Conservation (phyloP, 1,284 basidiomycete genomes). For the Pseudozyma tsukubaensis region DNA sequence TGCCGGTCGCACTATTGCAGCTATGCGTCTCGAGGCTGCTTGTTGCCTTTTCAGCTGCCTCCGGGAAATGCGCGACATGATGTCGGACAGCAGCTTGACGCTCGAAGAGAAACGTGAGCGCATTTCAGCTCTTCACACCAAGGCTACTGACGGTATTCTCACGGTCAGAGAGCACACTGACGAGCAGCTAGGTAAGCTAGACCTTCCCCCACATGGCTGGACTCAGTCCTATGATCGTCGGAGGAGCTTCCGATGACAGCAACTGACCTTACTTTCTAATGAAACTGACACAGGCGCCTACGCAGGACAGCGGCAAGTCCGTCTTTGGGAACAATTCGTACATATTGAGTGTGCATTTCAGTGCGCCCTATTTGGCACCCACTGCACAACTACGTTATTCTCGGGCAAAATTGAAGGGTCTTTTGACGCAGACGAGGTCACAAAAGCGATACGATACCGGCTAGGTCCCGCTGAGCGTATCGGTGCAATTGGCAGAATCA, state of each 20-base stretch:
- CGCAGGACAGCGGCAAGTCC: constrained; percentile 19
- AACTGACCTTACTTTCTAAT: constrained; percentile 1
- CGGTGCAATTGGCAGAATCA: constrained; percentile 1
- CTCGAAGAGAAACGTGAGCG: constrained; percentile 12
- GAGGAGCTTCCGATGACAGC: neutral
- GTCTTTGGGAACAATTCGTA: constrained; percentile 22
- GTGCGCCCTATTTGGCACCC: constrained; percentile 5
- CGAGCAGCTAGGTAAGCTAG: constrained; percentile 10
- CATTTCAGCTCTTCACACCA: neutral
- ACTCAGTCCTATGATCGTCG: neutral
- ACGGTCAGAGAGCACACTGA: constrained; percentile 9
- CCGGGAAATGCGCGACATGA: constrained; percentile 1
- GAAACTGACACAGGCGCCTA: neutral
- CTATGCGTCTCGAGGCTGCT: constrained; percentile 10
- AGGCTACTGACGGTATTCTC: constrained; percentile 1
- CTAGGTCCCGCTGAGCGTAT: neutral
- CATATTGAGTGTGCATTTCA: constrained; percentile 23
- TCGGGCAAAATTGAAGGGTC: constrained; percentile 11
- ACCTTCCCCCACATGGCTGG: too few species aligned
- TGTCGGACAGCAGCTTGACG: neutral
- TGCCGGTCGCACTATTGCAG: constrained; percentile 18
- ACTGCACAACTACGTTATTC: constrained; percentile 11
- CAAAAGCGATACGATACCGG: neutral
- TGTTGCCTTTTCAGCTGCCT: constrained; percentile 11
- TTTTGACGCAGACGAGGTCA: constrained; percentile 7